These are phyloP conservation scores for Pyrenochaeta sp. DNA, from an alignment of 2,329 filamentous ascomycete species.

Conservation along the genomic window DNA sequence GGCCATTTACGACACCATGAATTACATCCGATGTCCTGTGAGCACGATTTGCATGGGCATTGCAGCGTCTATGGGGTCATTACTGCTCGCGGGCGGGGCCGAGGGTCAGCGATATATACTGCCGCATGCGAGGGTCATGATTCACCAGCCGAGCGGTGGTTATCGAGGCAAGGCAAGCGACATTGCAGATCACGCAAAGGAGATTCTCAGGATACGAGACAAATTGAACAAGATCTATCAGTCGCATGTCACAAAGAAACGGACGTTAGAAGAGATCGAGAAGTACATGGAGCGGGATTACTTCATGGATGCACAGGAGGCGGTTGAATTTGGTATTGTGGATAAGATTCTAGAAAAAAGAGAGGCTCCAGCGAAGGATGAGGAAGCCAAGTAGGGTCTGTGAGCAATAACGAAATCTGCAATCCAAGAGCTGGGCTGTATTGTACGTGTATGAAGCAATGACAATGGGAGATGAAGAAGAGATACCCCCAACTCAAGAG, in stretches of 20 bases:
- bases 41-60: constrained; percentile 95
- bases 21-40: constrained; percentile 91
- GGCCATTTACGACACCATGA: constrained; percentile 99
- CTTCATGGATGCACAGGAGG: constrained; percentile 89
- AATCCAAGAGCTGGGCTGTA: too few species aligned
- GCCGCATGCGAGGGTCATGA: constrained; percentile 95
- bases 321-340: constrained; percentile 86
- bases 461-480: too few species aligned
- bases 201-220: constrained; percentile 85
- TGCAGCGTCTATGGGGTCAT: constrained; percentile 91
- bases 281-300: constrained; percentile 97
- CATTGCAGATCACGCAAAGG: constrained; percentile 95
- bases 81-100: constrained; percentile 86
- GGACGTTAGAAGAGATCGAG: constrained; percentile 83
- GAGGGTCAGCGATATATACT: constrained; percentile 86
- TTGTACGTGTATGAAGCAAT: too few species aligned
- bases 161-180: constrained; percentile 74
- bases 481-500: too few species aligned
- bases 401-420: background rate
- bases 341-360: constrained; percentile 83
- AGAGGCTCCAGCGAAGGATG: constrained; percentile 53
- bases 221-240: constrained; percentile 92
- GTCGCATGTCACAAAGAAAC: constrained; percentile 79
- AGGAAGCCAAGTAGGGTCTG: constrained; percentile 20
- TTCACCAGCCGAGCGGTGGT: constrained; percentile 89